Conservation (phyloP, 176 grass and related monocot genomes). For the Triticum urartu region DNA sequence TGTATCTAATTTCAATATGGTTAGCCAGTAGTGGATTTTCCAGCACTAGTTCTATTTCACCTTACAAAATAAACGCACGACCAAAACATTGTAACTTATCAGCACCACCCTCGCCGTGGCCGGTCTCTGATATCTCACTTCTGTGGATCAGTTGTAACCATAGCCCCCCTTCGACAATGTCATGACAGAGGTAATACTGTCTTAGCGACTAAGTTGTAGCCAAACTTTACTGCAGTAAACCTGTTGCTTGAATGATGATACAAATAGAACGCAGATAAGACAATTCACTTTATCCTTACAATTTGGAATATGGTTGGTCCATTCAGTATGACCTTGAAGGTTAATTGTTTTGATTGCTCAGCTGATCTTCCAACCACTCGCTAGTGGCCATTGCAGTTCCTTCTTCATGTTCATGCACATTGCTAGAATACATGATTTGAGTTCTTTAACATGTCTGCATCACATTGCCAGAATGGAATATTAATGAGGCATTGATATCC, state of each 20-base stretch:
- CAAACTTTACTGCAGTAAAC: constrained; percentile 4
- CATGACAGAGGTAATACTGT: too few relatives aligned
- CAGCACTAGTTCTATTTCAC: too few relatives aligned
- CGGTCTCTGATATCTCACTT: too few relatives aligned
- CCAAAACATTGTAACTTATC: too few relatives aligned
- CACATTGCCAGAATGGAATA: constrained; percentile 9
- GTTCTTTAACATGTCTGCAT: not conserved
- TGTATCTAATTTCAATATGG: too few relatives aligned
- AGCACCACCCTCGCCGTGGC: too few relatives aligned
- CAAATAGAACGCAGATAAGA: not conserved
- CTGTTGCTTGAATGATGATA: not conserved
- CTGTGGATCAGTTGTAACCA: too few relatives aligned
- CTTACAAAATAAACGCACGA: too few relatives aligned
- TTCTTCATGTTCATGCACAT: not conserved
- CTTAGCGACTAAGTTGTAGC: too few relatives aligned
- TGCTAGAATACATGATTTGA: constrained; percentile 4
- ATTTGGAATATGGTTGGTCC: not conserved
- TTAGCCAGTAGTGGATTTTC: too few relatives aligned
- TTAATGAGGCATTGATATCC: constrained; percentile 8
- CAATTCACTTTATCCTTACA: not conserved
- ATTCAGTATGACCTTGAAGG: constrained; percentile 12
- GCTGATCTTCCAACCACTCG: not conserved
- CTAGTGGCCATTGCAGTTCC: not conserved
- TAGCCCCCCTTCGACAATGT: too few relatives aligned
- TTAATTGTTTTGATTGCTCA: not conserved